Evolutionary conservation across 352 stramenopile species (phyloP), one percentile per base, ranked within the genome.

Genomic region (Phytopythium helicoides): DNA sequence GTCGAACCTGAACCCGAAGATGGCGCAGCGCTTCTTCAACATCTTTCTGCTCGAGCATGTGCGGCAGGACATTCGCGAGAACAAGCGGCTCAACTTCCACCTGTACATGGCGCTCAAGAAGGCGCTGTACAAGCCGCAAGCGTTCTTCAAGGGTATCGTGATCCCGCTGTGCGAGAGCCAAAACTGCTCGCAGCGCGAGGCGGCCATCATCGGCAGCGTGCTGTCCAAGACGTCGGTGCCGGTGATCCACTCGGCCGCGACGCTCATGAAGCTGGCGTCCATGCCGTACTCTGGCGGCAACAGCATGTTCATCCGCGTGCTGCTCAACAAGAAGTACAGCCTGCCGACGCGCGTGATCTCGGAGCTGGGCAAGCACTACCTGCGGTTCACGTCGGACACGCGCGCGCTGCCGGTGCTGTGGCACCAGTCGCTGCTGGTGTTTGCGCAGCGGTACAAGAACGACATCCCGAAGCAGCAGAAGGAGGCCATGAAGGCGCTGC

Each of bases 311-410:
- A 98, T 99, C 58, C 90, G 86, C 38, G 90, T 98, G 28, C 79
- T 99, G 12, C 82, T 99, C 25, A 98, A 99, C 81, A 99, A 99
- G 73, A 99, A 99, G 78, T 99, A 99, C 80, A 97, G 94, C 48
- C 79, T 99, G 33, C 97, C 98, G 6, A 97, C 93, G 52, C 86
- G 88, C 35, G 97, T 99, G 23, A 98, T 99, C 70, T 79, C 81
- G 34, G 95, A 95, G 57, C 76, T 99, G 41, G 95, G 97, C 38
- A 81, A 93, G 61, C 95, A 99, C 73, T 99, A 99, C 75, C 62
- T 94, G 26, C 72, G 69, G 41, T 99, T 99, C 72, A 87, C 87
- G 54, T 58, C 70, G 19, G 88, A 94, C 63, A 71, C 81, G 51
- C 81, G 86, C 62, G 77, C 69, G 58, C 79, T 99, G 40, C 97